Conservation (phyloP, 805 yeast genomes). For the Wickerhamiella musiphila region DNA sequence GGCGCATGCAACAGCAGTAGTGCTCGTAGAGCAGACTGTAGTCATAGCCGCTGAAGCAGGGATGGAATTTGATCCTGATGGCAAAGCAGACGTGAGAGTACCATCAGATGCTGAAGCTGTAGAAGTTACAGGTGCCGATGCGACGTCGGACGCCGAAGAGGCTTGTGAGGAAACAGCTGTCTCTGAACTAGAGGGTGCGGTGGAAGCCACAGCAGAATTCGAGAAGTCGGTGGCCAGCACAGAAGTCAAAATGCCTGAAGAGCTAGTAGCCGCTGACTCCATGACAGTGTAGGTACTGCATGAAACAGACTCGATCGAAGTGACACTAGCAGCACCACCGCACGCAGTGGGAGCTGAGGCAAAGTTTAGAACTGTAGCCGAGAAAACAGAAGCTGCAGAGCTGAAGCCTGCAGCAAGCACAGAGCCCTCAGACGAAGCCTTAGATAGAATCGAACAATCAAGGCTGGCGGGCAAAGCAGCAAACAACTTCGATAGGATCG, state of each 20-base stretch:
- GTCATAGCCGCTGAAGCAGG: too few relatives aligned
- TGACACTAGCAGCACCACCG: too few relatives aligned
- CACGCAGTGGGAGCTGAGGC: constrained; percentile 1
- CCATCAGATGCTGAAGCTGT: not conserved
- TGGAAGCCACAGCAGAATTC: too few relatives aligned
- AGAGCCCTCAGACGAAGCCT: not conserved
- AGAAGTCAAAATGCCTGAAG: too few relatives aligned
- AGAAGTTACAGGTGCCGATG: not conserved
- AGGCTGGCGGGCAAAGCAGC: not conserved
- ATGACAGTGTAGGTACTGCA: too few relatives aligned
- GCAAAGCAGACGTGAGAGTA: constrained; percentile 17
- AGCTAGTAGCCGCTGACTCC: too few relatives aligned
- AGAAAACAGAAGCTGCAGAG: not conserved
- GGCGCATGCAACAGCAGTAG: too few relatives aligned
- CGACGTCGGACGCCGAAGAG: constrained; percentile 5
- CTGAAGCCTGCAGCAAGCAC: not conserved
- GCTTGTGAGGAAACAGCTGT: constrained; percentile 6
- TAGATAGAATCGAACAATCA: not conserved
- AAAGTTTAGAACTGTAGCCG: not conserved
- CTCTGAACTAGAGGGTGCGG: constrained; percentile 1
- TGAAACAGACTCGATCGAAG: too few relatives aligned
- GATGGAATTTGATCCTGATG: too few relatives aligned
- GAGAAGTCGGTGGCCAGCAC: too few relatives aligned
- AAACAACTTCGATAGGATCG: constrained; percentile 4
- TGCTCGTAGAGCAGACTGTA: too few relatives aligned